Evolutionary conservation across 148 eudicot species (phyloP), one percentile per base, ranked within the genome.

Genomic region (Arbutus unedo): DNA sequence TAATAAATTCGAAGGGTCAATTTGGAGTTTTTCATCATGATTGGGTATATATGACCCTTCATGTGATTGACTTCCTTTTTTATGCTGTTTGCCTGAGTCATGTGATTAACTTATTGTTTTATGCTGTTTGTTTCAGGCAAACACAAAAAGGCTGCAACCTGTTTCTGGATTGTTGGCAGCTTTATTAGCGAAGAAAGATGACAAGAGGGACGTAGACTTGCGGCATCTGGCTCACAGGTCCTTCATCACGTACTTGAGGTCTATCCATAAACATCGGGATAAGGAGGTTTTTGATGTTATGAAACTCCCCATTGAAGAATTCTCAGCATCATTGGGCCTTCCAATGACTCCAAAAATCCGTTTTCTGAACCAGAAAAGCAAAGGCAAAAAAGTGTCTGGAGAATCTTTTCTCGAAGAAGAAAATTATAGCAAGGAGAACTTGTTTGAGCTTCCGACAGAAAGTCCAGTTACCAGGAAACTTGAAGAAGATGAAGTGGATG

Each of bases 271-370:
- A 85, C 90, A 94, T 67, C 79, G 86, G 73, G 98, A 96, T 83
- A 96, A 91, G 89, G 98, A 96, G 76, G 81, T 93, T 81, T 94
- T 96, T 84, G 93, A 96, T 84, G 92, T 96, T 78, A 89, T 57
- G 49, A 91, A 93, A 83, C 91, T 96, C 78, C 93, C 93, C 9
- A 80, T 93, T 66, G 95, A 94, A 47, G 98, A 91, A 79, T 94
- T 68, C 84, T 88, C 98, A 66, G 98, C 97, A 72, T 96, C 98
- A 38, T 57, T 94, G 84, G 98, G 98, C 83, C 85, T 96, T 86
- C 98, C 98, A 64, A 85, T 91, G 91, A 94, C 98, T 43, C 98
- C 98, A 21, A 91, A 88, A 88, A 85, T 96, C 59, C 93, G 97
- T 21, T 91, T 90, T 83, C 70, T 91, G 59, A 90, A 88, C 31